These are phyloP conservation scores for Smallanthus sonchifolius DNA, from an alignment of 129 eudicot species.

Conservation along the genomic window DNA sequence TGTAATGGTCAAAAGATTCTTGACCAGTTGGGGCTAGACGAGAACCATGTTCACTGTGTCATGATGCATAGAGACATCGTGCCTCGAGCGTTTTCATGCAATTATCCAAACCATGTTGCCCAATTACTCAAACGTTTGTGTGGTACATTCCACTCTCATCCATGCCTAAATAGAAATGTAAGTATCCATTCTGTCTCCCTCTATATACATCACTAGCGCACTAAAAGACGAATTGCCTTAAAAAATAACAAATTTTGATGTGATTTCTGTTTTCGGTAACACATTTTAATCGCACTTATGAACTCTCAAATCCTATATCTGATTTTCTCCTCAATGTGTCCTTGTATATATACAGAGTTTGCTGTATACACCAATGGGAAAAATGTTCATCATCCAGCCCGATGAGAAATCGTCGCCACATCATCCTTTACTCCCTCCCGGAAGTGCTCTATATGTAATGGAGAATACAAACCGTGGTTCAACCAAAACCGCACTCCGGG, in stretches of 20 bases:
- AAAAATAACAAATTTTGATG: background rate
- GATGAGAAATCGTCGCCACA: conserved; percentile 70
- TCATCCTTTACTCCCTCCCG: conserved; percentile 78
- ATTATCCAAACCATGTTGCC: conserved; percentile 59
- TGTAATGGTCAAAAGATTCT: conserved; percentile 66
- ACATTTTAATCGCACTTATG: background rate
- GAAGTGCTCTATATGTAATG: conserved; percentile 56
- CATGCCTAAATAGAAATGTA: conserved; percentile 80
- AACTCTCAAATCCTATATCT: background rate
- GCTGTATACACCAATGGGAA: conserved; percentile 77
- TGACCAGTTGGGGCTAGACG: conserved; percentile 54
- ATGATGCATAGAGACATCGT: conserved; percentile 86
- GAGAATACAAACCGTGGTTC: conserved; percentile 39
- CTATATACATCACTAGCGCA: background rate
- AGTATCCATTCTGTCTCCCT: background rate
- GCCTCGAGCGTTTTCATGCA: conserved; percentile 90
- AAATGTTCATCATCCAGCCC: conserved; percentile 86
- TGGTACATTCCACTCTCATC: conserved; percentile 64
- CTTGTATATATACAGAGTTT: conserved; percentile 51
- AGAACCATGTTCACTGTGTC: conserved; percentile 50
- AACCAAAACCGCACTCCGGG: conserved; percentile 42
- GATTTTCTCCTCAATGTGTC: background rate
- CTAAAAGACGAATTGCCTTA: background rate
- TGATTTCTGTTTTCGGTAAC: background rate
- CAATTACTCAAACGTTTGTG: conserved; percentile 74